phyloP scores from a whole-genome alignment of 108 stramenopile genomes.

The Conticribra weissflogii region DNA sequence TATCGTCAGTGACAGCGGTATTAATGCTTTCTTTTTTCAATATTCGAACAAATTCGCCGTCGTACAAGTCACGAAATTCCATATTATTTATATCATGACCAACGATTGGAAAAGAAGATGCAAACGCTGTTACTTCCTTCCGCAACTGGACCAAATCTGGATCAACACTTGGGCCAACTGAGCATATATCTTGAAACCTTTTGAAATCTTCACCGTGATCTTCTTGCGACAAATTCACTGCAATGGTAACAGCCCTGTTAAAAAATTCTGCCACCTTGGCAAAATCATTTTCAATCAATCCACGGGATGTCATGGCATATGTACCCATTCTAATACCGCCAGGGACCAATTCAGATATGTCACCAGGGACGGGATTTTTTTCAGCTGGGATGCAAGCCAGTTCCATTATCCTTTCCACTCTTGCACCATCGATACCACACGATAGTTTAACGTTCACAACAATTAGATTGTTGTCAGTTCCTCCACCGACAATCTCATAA shows the following conservation, averaged over 20 bases:
- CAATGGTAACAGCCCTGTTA: constrained; percentile 94
- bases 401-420: constrained; percentile 97
- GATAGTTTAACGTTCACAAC: constrained; percentile 96
- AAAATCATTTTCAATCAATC: constrained; percentile 97
- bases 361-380: constrained; percentile 98
- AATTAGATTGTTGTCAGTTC: constrained; percentile 99
- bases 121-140: constrained; percentile 92
- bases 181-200: constrained; percentile 89
- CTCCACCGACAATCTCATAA: constrained; percentile 96
- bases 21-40: too few species aligned
- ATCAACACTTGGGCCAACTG: constrained; percentile 90
- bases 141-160: constrained; percentile 83
- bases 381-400: constrained; percentile 94
- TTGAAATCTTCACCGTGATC: constrained; percentile 89
- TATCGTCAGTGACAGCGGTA: too few species aligned
- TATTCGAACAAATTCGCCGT: constrained; percentile 89
- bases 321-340: constrained; percentile 99
- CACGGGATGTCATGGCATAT: constrained; percentile 96
- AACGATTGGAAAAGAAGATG: constrained; percentile 92
- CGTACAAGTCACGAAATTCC: constrained; percentile 85
- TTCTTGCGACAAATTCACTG: constrained; percentile 79
- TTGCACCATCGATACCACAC: constrained; percentile 93
- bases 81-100: constrained; percentile 93
- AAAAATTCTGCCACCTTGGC: constrained; percentile 95
- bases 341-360: constrained; percentile 93